A percentile compares a stretch with the other conserved stretches of the same genome.
phyloP scores from a whole-genome alignment of 345 rosid species.

The Atalantia buxifolia region DNA sequence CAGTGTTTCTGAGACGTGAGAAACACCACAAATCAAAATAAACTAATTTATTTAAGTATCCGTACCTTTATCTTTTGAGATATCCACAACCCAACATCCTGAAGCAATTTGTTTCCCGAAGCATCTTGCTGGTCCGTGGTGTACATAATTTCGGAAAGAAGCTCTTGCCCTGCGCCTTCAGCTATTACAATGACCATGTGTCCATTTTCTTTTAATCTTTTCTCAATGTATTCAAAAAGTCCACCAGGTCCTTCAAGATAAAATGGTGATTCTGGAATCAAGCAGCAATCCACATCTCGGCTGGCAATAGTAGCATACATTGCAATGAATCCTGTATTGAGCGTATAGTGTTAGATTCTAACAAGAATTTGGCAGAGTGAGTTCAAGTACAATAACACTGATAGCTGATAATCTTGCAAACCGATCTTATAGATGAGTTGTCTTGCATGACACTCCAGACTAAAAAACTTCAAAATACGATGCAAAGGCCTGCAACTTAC shows the following conservation, averaged over 20 bases:
- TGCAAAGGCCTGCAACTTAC: constrained; percentile 24
- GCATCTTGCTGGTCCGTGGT: constrained; percentile 37
- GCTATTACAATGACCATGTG: constrained; percentile 69
- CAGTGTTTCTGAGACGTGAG: not conserved
- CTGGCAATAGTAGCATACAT: constrained; percentile 65
- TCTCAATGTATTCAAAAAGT: constrained; percentile 44
- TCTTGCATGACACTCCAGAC: not conserved
- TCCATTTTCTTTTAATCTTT: constrained; percentile 46
- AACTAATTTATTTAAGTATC: not conserved
- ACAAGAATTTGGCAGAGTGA: not conserved
- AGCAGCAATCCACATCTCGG: constrained; percentile 64
- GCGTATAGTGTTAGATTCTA: not conserved
- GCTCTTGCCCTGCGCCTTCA: constrained; percentile 71
- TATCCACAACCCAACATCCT: constrained; percentile 51
- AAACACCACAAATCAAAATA: not conserved
- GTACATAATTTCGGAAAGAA: constrained; percentile 27
- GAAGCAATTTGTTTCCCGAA: constrained; percentile 53
- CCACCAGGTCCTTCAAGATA: constrained; percentile 65
- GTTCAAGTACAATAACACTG: not conserved
- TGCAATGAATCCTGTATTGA: constrained; percentile 52
- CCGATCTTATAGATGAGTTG: not conserved
- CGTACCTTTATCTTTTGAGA: constrained; percentile 49
- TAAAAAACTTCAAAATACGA: not conserved
- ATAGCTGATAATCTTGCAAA: not conserved
- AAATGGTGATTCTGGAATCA: constrained; percentile 64